Evolutionary conservation across 306 rosid species (phyloP), one percentile per base, ranked within the genome.

Genomic region (Sechiopsis laciniata): DNA sequence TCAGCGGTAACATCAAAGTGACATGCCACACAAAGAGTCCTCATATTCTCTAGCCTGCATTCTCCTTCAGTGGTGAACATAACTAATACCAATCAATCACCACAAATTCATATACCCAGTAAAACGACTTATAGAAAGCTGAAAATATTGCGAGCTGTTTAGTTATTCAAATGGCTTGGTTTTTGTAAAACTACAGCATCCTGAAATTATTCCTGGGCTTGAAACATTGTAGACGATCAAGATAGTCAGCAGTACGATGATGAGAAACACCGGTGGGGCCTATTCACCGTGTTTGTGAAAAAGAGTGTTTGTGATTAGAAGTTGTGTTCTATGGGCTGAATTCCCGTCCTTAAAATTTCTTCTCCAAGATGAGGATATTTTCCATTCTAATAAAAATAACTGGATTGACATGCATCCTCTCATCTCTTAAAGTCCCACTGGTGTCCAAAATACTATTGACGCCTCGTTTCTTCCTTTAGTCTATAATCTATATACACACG

Each of bases 21-120:
- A 80, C 98, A 90, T 50, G 96, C 97, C 55, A 93, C 90, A 71
- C 98, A 93, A 3, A 93, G 92, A 73, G 98, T 90, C 77, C 98
- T 86, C 91, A 93, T 81, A 82, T 93, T 93, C 80, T 93, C 98
- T 46, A 90, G 89, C 72, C 82, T 85, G 83, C 97, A 93, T 74
- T 90, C 98, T 13, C 98, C 98, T 92, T 72, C 72, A 55, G 56
- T 73, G 32, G 40, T 52, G 20, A 56, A 61, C 55, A 69, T 32
- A 67, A 32, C 24, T 10, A 67, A 74, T 60, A 17, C 19, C 67
- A 22, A 26, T 80, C 73, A 59, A 15, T n/a, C 68, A 54, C 8
- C 37, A 42, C 4, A 13, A 67, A 20, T 45, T 46, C 72, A 45
- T 14, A 4, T 45, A 2, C 7, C 55, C 17, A 45, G 71, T 65